These are phyloP conservation scores for Carnegiea gigantea DNA, from an alignment of 179 eudicot species.

Conservation along the genomic window DNA sequence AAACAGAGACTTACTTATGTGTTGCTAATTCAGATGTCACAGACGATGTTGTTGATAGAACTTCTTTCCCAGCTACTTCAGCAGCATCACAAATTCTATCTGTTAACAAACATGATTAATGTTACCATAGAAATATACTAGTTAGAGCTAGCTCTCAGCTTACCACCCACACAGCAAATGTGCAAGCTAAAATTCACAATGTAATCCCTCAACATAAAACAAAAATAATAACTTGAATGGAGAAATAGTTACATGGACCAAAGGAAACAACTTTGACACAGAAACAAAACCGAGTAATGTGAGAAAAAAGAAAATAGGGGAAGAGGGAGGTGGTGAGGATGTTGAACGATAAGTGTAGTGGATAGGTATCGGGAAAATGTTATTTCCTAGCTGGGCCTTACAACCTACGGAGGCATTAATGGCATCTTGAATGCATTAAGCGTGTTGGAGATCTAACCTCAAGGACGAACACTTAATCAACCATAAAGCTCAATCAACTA, in stretches of 20 bases:
- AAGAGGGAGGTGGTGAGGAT: background rate
- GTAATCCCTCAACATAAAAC: background rate
- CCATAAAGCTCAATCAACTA: background rate
- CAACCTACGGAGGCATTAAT: background rate
- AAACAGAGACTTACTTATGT: slow-evolving; percentile 49
- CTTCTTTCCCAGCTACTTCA: slow-evolving; percentile 88
- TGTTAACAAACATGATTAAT: slow-evolving; percentile 27
- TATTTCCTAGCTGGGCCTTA: background rate
- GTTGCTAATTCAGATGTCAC: slow-evolving; percentile 82
- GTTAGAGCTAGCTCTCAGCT: background rate
- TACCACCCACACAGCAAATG: background rate
- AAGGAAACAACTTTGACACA: background rate
- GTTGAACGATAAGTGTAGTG: background rate
- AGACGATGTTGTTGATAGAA: slow-evolving; percentile 78
- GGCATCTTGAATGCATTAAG: background rate
- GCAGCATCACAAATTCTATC: slow-evolving; percentile 91
- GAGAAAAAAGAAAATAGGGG: background rate
- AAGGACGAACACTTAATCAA: background rate
- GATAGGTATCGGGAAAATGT: background rate
- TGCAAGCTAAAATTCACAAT: background rate
- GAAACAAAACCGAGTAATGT: background rate
- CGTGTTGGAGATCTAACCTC: background rate
- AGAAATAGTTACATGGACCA: no score
- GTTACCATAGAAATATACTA: background rate
- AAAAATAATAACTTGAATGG: no score